A percentile compares a stretch with the other conserved stretches of the same genome.
Conservation (phyloP, 192 early-diverging fungal species). For the Coemansia sp. region DNA sequence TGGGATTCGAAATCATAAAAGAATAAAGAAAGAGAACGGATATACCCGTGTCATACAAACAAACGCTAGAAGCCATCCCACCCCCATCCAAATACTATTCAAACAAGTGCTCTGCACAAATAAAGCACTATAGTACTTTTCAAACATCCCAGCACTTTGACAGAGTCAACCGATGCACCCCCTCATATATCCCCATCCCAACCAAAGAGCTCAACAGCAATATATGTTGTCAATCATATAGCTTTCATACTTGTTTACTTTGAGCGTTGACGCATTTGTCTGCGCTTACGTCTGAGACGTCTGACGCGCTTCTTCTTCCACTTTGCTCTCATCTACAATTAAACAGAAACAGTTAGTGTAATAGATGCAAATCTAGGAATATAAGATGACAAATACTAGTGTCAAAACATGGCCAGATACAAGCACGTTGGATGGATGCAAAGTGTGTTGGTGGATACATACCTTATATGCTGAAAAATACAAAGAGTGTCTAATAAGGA, state of each 20-base stretch:
- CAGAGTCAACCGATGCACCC: too few relatives aligned
- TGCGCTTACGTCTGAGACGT: conserved; percentile 72
- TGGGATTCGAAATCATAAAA: background rate
- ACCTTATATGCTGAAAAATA: conserved; percentile 4
- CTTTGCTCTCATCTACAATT: conserved; percentile 64
- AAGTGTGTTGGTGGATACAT: background rate
- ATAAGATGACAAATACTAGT: too few relatives aligned
- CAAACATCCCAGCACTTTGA: too few relatives aligned
- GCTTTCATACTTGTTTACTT: conserved; percentile 43
- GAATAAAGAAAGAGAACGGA: background rate
- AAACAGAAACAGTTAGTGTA: background rate
- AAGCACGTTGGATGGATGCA: too few relatives aligned
- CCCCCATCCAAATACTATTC: too few relatives aligned
- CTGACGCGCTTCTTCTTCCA: conserved; percentile 74
- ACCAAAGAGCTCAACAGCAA: background rate
- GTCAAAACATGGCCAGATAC: too few relatives aligned
- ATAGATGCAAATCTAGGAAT: background rate
- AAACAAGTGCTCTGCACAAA: too few relatives aligned
- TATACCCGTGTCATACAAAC: too few relatives aligned
- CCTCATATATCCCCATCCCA: too few relatives aligned
- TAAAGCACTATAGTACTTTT: too few relatives aligned
- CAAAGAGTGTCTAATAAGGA: conserved; percentile 10
- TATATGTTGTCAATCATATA: background rate
- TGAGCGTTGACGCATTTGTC: conserved; percentile 71
- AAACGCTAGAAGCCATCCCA: too few relatives aligned